These are phyloP conservation scores for Rheum nobile DNA, from an alignment of 148 eudicot species.

Conservation along the genomic window DNA sequence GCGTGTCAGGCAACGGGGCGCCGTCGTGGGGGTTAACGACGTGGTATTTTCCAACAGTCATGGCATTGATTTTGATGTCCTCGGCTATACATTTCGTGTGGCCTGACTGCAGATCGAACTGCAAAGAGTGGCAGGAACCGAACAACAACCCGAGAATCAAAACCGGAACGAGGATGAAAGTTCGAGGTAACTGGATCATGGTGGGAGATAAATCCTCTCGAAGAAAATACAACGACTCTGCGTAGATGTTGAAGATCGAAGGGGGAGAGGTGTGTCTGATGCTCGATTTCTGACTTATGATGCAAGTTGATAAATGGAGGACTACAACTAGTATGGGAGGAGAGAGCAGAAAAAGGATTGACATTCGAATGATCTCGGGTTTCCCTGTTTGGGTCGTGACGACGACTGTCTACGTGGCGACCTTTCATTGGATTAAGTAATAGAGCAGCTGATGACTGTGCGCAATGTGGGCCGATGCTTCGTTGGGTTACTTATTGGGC, in stretches of 20 bases:
- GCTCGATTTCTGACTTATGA: background rate
- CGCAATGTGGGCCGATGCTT: background rate
- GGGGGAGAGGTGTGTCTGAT: background rate
- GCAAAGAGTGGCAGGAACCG: conserved; percentile 31
- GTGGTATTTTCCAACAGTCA: conserved; percentile 81
- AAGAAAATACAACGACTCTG: background rate
- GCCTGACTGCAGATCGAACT: conserved; percentile 79
- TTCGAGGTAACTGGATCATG: background rate
- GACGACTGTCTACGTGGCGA: background rate
- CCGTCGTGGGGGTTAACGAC: conserved; percentile 59
- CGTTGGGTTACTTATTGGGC: background rate
- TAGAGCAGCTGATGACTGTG: background rate
- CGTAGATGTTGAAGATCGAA: background rate
- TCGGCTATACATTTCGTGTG: conserved; percentile 84
- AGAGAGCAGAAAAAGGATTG: background rate
- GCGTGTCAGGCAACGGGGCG: conserved; percentile 53
- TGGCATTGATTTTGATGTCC: conserved; percentile 60
- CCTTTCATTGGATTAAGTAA: background rate
- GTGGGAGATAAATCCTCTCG: background rate
- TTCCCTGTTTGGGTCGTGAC: background rate
- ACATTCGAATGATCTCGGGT: background rate
- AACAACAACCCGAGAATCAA: conserved; percentile 36
- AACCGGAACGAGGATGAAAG: conserved; percentile 15
- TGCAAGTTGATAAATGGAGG: background rate
- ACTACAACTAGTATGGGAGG: background rate